A percentile compares a stretch with the other conserved stretches of the same genome.
Conservation (phyloP, 2,329 filamentous ascomycete genomes). For the Niveomyces coronatus region DNA sequence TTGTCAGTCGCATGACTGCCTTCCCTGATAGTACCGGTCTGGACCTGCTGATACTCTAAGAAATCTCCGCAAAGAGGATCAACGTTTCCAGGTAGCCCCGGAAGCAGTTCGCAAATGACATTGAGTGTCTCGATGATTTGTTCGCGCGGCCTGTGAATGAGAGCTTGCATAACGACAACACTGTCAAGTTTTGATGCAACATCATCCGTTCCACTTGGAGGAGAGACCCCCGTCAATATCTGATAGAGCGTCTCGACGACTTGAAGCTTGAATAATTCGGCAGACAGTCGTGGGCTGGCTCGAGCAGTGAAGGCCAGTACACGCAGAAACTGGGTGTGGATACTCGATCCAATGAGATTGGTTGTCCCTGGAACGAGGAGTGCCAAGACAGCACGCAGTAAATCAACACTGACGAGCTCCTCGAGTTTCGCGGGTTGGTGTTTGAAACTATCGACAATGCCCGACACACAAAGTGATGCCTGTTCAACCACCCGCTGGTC, state of each 20-base stretch:
- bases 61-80: constrained; percentile 34
- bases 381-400: constrained; percentile 75
- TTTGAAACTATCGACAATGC: constrained; percentile 95
- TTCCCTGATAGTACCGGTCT: constrained; percentile 12
- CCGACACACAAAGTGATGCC: constrained; percentile 86
- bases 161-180: constrained; percentile 95
- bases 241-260: constrained; percentile 97
- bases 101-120: constrained; percentile 89
- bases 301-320: constrained; percentile 85
- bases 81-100: constrained; percentile 53
- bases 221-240: constrained; percentile 90
- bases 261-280: constrained; percentile 89
- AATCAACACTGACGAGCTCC: constrained; percentile 78
- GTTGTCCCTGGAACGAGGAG: constrained; percentile 88
- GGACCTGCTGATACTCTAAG: constrained; percentile 25
- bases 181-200: constrained; percentile 83
- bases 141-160: constrained; percentile 90
- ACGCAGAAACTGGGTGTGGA: constrained; percentile 92
- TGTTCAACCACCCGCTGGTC: constrained; percentile 97
- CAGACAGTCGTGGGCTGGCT: constrained; percentile 76
- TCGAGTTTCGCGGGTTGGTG: constrained; percentile 81
- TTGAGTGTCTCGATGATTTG: constrained; percentile 97
- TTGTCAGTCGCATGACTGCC: constrained; percentile 41
- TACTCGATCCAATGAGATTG: constrained; percentile 85
- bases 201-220: constrained; percentile 67